These are phyloP conservation scores for Rhizopus arrhizus DNA, from an alignment of 371 early-diverging fungal species.

Conservation along the genomic window DNA sequence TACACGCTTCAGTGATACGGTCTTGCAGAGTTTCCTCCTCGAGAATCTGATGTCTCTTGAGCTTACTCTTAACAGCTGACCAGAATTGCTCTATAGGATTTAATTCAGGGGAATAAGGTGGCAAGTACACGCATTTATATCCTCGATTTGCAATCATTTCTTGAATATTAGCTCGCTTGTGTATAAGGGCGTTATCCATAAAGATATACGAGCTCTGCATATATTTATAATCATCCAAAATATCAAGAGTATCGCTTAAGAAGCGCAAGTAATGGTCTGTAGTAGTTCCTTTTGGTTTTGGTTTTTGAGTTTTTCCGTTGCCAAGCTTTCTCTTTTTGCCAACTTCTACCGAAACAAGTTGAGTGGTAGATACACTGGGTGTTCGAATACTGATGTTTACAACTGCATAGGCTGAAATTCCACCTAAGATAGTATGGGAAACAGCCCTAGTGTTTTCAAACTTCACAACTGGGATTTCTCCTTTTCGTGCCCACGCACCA, in stretches of 20 bases:
- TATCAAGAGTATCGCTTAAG: background rate
- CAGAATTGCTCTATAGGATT: no score
- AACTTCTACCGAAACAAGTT: background rate
- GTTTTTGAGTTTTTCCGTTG: background rate
- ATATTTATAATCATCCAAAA: no score
- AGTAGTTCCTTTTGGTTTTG: background rate
- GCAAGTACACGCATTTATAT: no score
- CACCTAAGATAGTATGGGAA: constrained; percentile 3
- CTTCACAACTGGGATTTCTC: no score
- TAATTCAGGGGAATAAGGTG: no score
- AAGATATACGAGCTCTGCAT: constrained; percentile 7
- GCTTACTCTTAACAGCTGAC: no score
- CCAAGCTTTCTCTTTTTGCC: constrained; percentile 5
- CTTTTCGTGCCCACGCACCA: background rate
- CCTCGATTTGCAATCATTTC: no score
- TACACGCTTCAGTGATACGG: constrained; percentile 1
- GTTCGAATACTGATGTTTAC: background rate
- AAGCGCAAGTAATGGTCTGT: background rate
- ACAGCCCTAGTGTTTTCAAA: background rate
- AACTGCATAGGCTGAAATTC: background rate
- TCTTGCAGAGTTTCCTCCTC: no score
- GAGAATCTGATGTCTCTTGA: no score
- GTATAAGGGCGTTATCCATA: no score
- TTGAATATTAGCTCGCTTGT: no score
- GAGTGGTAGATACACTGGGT: background rate